phyloP scores from a whole-genome alignment of 164 flowering plant genomes.

The Sextonia rubra region DNA sequence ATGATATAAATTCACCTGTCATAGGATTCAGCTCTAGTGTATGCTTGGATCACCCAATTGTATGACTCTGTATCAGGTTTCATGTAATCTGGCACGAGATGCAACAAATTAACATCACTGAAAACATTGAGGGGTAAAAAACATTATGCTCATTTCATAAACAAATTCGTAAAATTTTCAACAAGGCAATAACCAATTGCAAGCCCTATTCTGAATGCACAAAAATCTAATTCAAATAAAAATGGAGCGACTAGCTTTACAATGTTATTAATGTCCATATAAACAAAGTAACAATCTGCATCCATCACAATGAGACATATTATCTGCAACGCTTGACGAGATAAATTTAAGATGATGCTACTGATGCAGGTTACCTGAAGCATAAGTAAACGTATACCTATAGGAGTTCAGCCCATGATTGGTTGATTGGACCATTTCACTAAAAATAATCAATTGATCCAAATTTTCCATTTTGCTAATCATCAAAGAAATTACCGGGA shows the following conservation, averaged over 20 bases:
- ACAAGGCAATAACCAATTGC: neutral
- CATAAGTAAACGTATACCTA: neutral
- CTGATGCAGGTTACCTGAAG: neutral
- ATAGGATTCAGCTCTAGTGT: conserved; percentile 93
- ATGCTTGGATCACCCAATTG: conserved; percentile 98
- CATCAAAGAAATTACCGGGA: neutral
- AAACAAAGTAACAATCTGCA: neutral
- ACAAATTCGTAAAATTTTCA: neutral
- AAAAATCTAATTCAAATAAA: neutral
- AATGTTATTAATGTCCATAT: neutral
- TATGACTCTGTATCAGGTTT: conserved; percentile 95
- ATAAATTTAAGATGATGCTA: neutral
- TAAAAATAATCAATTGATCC: too few relatives aligned
- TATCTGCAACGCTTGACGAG: neutral
- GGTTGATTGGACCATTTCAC: too few relatives aligned
- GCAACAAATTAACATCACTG: conserved; percentile 7
- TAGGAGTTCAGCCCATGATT: too few relatives aligned
- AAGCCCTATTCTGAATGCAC: neutral
- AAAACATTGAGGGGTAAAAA: neutral
- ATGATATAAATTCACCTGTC: conserved; percentile 55
- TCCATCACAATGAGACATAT: neutral
- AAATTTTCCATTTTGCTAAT: neutral
- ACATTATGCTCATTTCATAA: neutral
- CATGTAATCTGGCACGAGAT: conserved; percentile 61
- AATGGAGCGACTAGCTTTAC: neutral